phyloP scores from a whole-genome alignment of 192 early-diverging fungal genomes.

The Coemansia sp. region DNA sequence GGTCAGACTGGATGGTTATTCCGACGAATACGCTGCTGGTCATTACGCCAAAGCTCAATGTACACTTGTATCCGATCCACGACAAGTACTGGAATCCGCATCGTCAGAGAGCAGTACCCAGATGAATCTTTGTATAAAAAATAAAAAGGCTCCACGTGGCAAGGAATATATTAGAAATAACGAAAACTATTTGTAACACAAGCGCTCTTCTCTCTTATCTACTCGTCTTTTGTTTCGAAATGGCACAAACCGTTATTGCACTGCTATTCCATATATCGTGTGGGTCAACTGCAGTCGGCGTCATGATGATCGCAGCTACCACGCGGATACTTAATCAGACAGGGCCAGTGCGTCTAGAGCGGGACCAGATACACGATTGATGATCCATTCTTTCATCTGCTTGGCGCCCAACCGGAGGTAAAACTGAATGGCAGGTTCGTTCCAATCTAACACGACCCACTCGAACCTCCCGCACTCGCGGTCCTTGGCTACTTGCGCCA shows the following conservation, averaged over 20 bases:
- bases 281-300: constrained; percentile 15
- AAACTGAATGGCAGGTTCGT: constrained; percentile 76
- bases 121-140: background rate
- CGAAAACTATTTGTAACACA: background rate
- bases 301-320: constrained; percentile 10
- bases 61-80: constrained; percentile 71
- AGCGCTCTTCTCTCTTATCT: background rate
- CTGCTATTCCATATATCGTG: constrained; percentile 14
- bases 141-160: background rate
- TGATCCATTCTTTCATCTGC: constrained; percentile 74
- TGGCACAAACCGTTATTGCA: background rate
- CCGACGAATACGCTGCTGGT: constrained; percentile 75
- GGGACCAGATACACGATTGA: constrained; percentile 65
- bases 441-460: constrained; percentile 87
- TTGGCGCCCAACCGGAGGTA: constrained; percentile 72
- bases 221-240: background rate
- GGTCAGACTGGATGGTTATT: constrained; percentile 78
- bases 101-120: background rate
- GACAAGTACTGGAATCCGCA: constrained; percentile 62
- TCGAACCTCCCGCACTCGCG: constrained; percentile 75
- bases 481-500: constrained; percentile 65
- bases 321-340: background rate
- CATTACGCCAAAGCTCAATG: constrained; percentile 74
- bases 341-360: constrained; percentile 57
- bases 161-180: background rate